Percentiles rank a stretch among this genome's conserved stretches.
These are phyloP conservation scores for Sisymbrium altissimum DNA, from an alignment of 345 rosid species.

Conservation along the genomic window DNA sequence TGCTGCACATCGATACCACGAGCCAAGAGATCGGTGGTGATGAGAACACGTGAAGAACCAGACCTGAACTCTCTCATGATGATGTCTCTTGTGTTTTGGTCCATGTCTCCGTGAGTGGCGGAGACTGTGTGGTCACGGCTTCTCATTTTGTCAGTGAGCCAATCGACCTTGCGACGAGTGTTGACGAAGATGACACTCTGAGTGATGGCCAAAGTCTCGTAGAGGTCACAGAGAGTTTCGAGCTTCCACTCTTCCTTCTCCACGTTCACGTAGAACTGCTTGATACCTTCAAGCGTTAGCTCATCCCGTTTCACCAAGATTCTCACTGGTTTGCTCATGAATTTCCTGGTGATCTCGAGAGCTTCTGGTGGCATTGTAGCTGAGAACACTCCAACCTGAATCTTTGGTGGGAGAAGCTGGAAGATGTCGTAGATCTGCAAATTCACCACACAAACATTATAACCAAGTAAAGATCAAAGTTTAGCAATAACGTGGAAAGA, in stretches of 20 bases:
- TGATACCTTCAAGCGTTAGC: conserved; percentile 54
- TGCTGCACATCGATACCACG: conserved; percentile 61
- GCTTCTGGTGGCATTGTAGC: conserved; percentile 65
- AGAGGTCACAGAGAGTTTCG: conserved; percentile 67
- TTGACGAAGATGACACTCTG: conserved; percentile 55
- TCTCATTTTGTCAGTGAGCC: conserved; percentile 52
- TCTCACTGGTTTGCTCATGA: conserved; percentile 54
- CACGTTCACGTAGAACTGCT: conserved; percentile 47
- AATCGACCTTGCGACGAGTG: conserved; percentile 58
- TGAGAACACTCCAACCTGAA: conserved; percentile 57
- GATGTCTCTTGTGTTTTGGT: conserved; percentile 52
- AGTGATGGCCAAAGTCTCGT: conserved; percentile 57
- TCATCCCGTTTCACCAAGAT: conserved; percentile 55
- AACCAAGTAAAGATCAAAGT: not conserved
- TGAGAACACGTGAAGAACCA: conserved; percentile 56
- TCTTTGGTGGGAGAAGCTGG: conserved; percentile 49
- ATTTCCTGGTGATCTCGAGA: conserved; percentile 48
- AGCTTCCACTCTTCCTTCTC: conserved; percentile 74
- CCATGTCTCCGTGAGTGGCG: conserved; percentile 56
- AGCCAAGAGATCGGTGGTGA: conserved; percentile 54
- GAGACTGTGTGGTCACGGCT: conserved; percentile 56
- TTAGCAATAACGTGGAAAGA: not conserved
- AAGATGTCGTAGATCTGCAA: conserved; percentile 49
- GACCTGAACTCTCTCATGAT: conserved; percentile 53
- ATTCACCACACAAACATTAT: not conserved